Evolutionary conservation across 2,329 filamentous ascomycete species (phyloP), one percentile per base, ranked within the genome.

Genomic region (Cladosporium austrohemisphaericum): DNA sequence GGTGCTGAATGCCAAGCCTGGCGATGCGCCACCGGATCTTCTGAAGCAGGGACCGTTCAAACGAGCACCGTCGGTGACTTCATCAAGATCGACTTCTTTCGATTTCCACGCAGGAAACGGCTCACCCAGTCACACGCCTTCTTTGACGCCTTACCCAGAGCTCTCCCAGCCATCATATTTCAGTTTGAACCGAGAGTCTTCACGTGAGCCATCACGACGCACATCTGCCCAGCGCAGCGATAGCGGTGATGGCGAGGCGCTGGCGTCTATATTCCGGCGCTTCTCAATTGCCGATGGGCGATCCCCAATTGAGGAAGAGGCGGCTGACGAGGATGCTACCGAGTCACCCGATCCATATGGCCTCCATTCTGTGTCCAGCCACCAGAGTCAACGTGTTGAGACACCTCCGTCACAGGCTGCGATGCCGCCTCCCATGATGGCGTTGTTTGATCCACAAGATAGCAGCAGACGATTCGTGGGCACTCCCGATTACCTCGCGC

Each of bases 401-500:
- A 76, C 79, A 3, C 73, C 75, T n/a, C 80, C 83, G 36, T 79
- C 80, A 45, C 74, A 81, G 10, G 80, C 76, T 51, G 89, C 89
- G 76, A 87, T 96, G 80, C 84, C 85, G 16, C 93, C 93, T 19
- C 90, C 91, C 4, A 91, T 93, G 38, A 85, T 87, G 88, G 88
- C 92, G 3, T 74, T 98, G 3, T 98, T 97, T 63, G 91, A 97
- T 61, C 93, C 93, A 0, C 86, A 95, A 63, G 93, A 98, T 62
- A 94, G 84, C 53, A 92, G 88, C 64, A 83, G 93, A 47, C 84
- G 89, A 31, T 98, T 98, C 60, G 93, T 98, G 7, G 93, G 93
- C 25, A 98, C 93, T 0, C 93, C 93, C 0, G 93, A 98, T 67
- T 98, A 98, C 65, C 79, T 98, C 11, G 93, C 93, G 0, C 93